Evolutionary conservation across 73 alveolate genomes (phyloP).

Genomic region (Tetrahymena malaccensis): DNA sequence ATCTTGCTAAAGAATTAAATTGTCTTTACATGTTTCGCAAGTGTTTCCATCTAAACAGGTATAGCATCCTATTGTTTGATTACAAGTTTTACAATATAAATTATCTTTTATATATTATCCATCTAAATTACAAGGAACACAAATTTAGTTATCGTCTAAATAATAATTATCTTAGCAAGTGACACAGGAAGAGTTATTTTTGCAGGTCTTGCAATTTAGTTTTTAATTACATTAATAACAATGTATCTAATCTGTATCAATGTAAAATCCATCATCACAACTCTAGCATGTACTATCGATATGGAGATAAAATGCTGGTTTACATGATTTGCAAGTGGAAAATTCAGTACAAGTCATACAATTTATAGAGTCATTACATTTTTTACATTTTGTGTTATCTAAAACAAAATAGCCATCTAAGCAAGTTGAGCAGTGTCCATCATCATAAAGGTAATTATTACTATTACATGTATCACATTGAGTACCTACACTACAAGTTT

Average conservation of each 20-base stretch:
- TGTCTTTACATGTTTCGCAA: neutral
- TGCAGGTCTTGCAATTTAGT: neutral
- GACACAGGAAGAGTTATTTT: neutral
- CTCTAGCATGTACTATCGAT: neutral
- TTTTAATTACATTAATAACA: neutral
- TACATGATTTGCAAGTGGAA: neutral
- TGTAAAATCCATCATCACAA: neutral
- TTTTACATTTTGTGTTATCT: neutral
- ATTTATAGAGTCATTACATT: neutral
- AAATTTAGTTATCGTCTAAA: neutral
- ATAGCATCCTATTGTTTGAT: neutral
- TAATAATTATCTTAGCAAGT: neutral
- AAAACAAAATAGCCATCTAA: neutral
- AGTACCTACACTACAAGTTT: neutral
- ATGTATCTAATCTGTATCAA: neutral
- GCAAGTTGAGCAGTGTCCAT: neutral
- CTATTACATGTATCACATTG: neutral
- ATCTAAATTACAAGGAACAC: neutral
- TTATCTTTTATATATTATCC: neutral
- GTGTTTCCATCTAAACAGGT: neutral
- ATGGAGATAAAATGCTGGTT: neutral
- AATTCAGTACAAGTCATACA: neutral
- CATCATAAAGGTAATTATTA: neutral
- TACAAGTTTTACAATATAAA: neutral
- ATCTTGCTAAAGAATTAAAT: neutral